Percentiles rank a stretch among this genome's conserved stretches.
Conservation (phyloP, 176 grass and related monocot species). For the Oryza brachyantha region DNA sequence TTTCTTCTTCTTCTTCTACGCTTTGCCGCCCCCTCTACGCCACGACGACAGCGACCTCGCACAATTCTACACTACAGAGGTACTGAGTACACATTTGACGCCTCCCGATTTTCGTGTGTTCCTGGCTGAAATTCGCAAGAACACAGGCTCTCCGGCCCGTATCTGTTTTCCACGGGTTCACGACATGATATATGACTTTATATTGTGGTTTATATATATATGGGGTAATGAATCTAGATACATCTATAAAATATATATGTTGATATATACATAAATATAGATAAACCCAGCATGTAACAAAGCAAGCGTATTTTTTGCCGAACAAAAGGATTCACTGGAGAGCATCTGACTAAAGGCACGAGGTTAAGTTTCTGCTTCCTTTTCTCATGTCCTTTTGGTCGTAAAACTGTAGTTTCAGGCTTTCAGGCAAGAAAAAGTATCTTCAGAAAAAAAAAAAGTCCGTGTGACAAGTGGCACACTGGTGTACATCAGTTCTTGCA, state of each 20-base stretch:
- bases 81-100: not conserved
- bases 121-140: not conserved
- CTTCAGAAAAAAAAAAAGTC: not conserved
- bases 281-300: no score
- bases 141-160: not conserved
- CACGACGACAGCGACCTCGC: slow-evolving; percentile 2
- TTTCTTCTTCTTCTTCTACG: not conserved
- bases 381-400: not conserved
- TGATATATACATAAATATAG: no score
- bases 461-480: not conserved
- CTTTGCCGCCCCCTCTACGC: slow-evolving; percentile 35
- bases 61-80: not conserved
- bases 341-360: not conserved
- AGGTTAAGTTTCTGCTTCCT: not conserved
- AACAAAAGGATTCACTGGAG: not conserved
- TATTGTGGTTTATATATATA: no score
- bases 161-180: not conserved
- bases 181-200: no score
- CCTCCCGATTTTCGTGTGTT: not conserved
- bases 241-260: no score
- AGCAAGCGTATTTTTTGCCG: no score
- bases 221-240: no score
- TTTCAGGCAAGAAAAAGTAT: not conserved
- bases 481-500: not conserved
- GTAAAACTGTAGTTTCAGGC: not conserved